These are phyloP conservation scores for Citrus sinensis DNA, from an alignment of 345 rosid species.

Conservation along the genomic window DNA sequence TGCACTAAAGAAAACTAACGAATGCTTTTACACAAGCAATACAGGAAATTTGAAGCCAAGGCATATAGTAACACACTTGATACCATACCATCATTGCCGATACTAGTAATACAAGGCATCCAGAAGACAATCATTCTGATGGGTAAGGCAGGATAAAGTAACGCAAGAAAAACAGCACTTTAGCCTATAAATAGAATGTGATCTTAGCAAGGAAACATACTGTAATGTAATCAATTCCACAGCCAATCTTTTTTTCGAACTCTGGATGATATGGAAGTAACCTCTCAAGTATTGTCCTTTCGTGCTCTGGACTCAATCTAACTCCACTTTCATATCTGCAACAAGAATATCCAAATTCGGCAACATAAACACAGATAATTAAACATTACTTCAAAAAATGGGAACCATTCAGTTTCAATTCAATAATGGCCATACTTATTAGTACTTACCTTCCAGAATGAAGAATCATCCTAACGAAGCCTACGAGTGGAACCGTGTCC, in stretches of 20 bases:
- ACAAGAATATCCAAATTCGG: neutral
- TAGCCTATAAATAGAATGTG: neutral
- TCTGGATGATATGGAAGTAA: conserved; percentile 90
- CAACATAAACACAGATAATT: neutral
- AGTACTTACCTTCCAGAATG: conserved; percentile 65
- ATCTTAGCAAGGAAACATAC: conserved; percentile 34
- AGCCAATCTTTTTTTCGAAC: conserved; percentile 71
- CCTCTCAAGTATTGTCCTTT: conserved; percentile 61
- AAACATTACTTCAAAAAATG: neutral
- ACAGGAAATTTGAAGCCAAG: neutral
- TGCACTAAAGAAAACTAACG: neutral
- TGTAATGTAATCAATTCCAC: conserved; percentile 77
- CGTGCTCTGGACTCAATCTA: conserved; percentile 72
- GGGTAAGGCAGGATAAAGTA: neutral
- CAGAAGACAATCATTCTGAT: neutral
- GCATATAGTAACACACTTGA: neutral
- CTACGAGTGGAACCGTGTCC: conserved; percentile 92
- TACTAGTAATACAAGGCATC: neutral
- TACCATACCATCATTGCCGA: too few relatives aligned
- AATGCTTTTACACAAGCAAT: neutral
- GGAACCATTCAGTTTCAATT: neutral
- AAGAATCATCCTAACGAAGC: conserved; percentile 85
- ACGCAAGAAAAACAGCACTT: neutral
- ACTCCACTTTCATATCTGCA: conserved; percentile 74
- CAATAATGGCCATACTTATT: neutral